Evolutionary conservation across 2,329 filamentous ascomycete genomes (phyloP).

Genomic region (Macroventuria anomochaeta): DNA sequence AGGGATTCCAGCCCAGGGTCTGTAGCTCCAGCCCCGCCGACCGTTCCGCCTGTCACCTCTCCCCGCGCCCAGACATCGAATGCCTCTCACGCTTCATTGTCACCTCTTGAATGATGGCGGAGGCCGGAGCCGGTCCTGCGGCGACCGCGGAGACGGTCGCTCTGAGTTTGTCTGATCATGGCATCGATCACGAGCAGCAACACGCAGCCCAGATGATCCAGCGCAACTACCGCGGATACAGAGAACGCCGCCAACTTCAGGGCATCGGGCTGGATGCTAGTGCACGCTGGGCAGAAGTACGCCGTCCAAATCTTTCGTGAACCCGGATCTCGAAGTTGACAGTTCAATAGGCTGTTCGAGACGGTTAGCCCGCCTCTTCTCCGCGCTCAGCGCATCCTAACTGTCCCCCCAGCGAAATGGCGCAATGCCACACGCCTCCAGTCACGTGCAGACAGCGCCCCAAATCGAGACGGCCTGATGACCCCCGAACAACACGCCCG

Average conservation of each 20-base stretch:
- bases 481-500: slow-evolving; percentile 37
- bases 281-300: slow-evolving; percentile 73
- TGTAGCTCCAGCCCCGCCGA: slow-evolving; percentile 18
- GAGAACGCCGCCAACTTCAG: slow-evolving; percentile 71
- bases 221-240: slow-evolving; percentile 79
- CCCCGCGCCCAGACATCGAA: slow-evolving; percentile 10
- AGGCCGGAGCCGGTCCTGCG: background rate
- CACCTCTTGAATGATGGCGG: slow-evolving; percentile 4
- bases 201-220: slow-evolving; percentile 47
- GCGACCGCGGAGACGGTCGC: background rate
- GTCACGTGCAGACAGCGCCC: slow-evolving; percentile 47
- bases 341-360: slow-evolving; percentile 56
- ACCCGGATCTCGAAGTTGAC: slow-evolving; percentile 1
- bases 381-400: slow-evolving; percentile 34
- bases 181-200: slow-evolving; percentile 28
- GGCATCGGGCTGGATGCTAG: slow-evolving; percentile 73
- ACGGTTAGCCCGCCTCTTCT: slow-evolving; percentile 45
- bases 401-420: slow-evolving; percentile 57
- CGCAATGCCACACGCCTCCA: slow-evolving; percentile 57
- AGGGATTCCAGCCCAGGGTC: slow-evolving; percentile 13
- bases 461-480: slow-evolving; percentile 20
- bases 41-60: slow-evolving; percentile 12
- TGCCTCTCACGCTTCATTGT: slow-evolving; percentile 9
- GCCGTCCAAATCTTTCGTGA: background rate
- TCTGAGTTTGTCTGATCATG: background rate